Evolutionary conservation across 352 stramenopile species (phyloP).

Genomic region (Sclerospora graminicola): DNA sequence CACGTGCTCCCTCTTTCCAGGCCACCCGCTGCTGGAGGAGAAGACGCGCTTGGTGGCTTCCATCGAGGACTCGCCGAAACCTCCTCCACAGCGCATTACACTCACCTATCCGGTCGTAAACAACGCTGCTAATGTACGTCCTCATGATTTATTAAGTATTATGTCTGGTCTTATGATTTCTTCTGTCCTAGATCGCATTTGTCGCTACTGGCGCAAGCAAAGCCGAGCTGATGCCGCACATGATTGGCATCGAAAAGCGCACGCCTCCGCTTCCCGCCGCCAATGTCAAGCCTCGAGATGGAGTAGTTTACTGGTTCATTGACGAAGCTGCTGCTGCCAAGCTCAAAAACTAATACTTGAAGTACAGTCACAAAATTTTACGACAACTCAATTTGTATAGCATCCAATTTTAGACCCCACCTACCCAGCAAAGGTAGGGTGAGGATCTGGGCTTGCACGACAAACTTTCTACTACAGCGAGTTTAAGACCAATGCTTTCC

Average conservation of each 20-base stretch:
- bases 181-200: slow-evolving; percentile 72
- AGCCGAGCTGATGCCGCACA: slow-evolving; percentile 77
- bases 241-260: slow-evolving; percentile 56
- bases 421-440: too few species aligned
- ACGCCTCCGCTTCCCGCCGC: slow-evolving; percentile 55
- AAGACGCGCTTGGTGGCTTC: slow-evolving; percentile 76
- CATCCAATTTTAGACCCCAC: too few species aligned
- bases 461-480: too few species aligned
- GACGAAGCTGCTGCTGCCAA: slow-evolving; percentile 65
- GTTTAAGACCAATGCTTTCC: too few species aligned
- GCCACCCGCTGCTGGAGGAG: slow-evolving; percentile 88
- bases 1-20: slow-evolving; percentile 97
- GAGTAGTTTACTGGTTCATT: slow-evolving; percentile 77
- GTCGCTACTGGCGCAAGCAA: slow-evolving; percentile 85
- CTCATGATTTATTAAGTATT: background rate
- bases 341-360: too few species aligned
- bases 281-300: slow-evolving; percentile 55
- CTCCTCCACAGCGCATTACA: slow-evolving; percentile 93
- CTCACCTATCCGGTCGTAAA: slow-evolving; percentile 95
- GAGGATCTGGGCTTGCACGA: too few species aligned
- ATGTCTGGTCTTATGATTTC: slow-evolving; percentile 1
- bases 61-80: slow-evolving; percentile 98
- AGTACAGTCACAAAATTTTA: too few species aligned
- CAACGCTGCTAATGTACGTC: slow-evolving; percentile 65
- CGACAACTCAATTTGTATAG: too few species aligned